phyloP scores from a whole-genome alignment of 768 basidiomycete species.

The Trametes coccinea region DNA sequence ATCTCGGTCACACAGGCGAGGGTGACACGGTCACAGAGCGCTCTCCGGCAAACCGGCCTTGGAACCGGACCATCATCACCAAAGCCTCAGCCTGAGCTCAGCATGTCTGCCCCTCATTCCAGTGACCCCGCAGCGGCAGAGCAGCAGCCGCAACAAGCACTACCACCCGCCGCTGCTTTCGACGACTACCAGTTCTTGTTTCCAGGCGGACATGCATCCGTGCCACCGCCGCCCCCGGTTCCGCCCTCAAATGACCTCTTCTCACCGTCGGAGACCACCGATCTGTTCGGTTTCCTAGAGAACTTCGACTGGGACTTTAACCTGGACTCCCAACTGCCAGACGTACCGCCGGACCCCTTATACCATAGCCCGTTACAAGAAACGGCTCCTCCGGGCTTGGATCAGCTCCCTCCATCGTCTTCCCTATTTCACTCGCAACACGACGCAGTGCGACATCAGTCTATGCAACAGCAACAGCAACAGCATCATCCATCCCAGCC shows the following conservation, averaged over 20 bases:
- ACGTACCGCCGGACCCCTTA: constrained; percentile 5
- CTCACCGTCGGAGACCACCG: constrained; percentile 73
- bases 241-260: constrained; percentile 79
- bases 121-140: constrained; percentile 10
- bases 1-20: constrained; percentile 1
- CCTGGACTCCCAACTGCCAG: constrained; percentile 29
- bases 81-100: background rate
- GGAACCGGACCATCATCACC: background rate
- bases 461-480: background rate
- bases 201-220: constrained; percentile 44
- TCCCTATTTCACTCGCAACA: constrained; percentile 8
- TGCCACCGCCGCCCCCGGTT: constrained; percentile 62
- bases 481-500: background rate
- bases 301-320: constrained; percentile 72
- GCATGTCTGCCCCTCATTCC: constrained; percentile 17
- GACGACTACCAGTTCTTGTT: constrained; percentile 77
- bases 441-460: constrained; percentile 1
- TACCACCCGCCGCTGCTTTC: constrained; percentile 54
- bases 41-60: constrained; percentile 15
- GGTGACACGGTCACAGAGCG: background rate
- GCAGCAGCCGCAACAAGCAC: constrained; percentile 29
- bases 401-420: constrained; percentile 18
- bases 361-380: constrained; percentile 15
- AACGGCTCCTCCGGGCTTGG: constrained; percentile 28
- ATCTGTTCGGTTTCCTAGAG: constrained; percentile 81